Base-by-base conservation (phyloP, 257 asterid genomes). In the Verbascum thapsus region DNA sequence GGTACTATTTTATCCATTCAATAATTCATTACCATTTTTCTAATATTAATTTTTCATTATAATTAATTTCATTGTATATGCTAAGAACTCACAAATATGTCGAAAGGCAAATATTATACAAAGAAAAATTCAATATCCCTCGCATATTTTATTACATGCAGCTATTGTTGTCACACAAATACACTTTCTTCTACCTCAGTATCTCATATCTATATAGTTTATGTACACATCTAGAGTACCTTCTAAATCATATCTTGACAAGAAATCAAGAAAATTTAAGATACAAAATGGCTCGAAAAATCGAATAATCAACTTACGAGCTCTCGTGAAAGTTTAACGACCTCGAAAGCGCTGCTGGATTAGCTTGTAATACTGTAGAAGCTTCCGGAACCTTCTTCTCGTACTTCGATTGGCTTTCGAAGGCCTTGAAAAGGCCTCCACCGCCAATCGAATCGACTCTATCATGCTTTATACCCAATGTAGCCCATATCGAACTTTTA, bases 311-410 rank as follows among this genome's bases (percentile, higher is more conserved):
- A 47, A 7, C 48, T 74, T 64, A 82, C 8, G 83, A 78, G 64
- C 68, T 80, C 83, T 90, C 96, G 6, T 72, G 88, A 81, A 88
- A 90, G 79, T 69, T 78, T 49, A 83, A 40, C 2, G 96, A 87
- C 76, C 98, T 74, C 20, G 95, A 88, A 58, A 88, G 18, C 43
- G 98, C 96, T 9, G 98, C 95, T 40, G 96, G 98, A 77, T 90
- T 90, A 55, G 95, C 97, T 56, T 77, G 88, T 59, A 90, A 81
- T 11, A 85, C 83, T 1, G 83, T 40, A 9, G 84, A 73, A 42
- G 81, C 61, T 76, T 80, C 88, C 8, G 67, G 52, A 44, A 44
- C 80, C 74, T 68, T 86, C 37, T 69, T 79, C 10, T 57, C 75
- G 30, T 41, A 75, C 71, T 80, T 81, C 1, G 88, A 71, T 53